Conservation (phyloP, 2,329 filamentous ascomycete species). For the Trichoderma simmonsii region DNA sequence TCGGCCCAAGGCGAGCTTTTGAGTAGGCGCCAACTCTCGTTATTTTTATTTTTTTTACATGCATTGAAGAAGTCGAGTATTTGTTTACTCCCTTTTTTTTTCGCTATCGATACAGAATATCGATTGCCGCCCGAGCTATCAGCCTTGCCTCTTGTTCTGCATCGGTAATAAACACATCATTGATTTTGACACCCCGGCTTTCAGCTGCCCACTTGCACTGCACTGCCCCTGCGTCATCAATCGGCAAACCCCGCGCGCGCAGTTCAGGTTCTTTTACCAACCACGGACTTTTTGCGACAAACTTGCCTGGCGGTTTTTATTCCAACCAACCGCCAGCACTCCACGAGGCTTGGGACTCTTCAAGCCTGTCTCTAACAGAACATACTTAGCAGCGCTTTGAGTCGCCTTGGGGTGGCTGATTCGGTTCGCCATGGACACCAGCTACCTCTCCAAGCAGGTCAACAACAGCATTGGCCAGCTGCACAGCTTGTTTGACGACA, state of each 20-base stretch:
- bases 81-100: background rate
- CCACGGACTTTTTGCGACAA: background rate
- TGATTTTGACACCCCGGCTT: background rate
- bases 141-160: background rate
- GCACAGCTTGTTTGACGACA: slow-evolving; percentile 94
- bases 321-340: background rate
- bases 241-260: slow-evolving; percentile 13
- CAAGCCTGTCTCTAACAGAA: slow-evolving; percentile 21
- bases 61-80: background rate
- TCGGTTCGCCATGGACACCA: slow-evolving; percentile 69
- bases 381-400: background rate
- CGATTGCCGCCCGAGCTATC: background rate
- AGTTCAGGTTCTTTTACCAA: background rate
- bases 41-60: background rate
- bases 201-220: background rate
- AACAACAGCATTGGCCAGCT: slow-evolving; percentile 90
- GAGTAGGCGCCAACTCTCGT: background rate
- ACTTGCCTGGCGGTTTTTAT: background rate
- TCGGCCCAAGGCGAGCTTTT: background rate
- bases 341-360: background rate
- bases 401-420: slow-evolving; percentile 12
- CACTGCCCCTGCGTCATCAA: background rate
- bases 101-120: background rate
- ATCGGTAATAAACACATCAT: slow-evolving; percentile 10
- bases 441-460: slow-evolving; percentile 91